Base-by-base conservation (phyloP, 2,329 filamentous ascomycete species). In the Aspergillus clavatus region DNA sequence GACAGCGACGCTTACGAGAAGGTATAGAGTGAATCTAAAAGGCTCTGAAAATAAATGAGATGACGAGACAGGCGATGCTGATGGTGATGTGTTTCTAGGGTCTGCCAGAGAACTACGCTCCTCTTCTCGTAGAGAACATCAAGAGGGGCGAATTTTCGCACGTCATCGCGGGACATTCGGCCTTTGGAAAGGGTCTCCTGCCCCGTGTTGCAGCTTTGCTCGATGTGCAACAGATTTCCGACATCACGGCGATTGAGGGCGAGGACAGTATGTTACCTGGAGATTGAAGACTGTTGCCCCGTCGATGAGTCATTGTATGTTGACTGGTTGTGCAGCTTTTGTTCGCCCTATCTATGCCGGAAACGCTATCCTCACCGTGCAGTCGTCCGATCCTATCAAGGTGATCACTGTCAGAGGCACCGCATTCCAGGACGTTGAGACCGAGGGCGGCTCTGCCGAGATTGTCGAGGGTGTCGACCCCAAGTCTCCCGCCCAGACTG, bases 311-410 rank as follows among this genome's bases (percentile, higher is more conserved):
- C 38, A 41, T 43, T 16, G 40, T 28, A 42, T 33, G 38, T 52
- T 60, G 42, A 66, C 46, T 18, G 12, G 31, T 43, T n/a, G 40
- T 29, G 11, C 42, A 81, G 79, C 89, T 10, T 98, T 98, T 62
- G 86, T 96, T 44, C 86, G 93, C 46, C 91, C 93, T 22, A 96
- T 98, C 63, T 98, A 98, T 68, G 93, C 93, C 46, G 93, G 93
- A 44, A 98, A 98, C 65, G 93, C 91, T 38, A 95, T 98, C 62
- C 82, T 94, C 27, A 98, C 93, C 7, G 90, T 98, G 47, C 87
- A 97, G 70, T 95, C 89, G 2, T 81, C 80, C 52, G 93, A 98
- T 63, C 66, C 77, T 12, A 81, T 89, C 67, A 98, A 97, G 73
- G 67, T 97, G 43, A 80, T 98, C 60, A 98, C 93, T 27, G 86